These are phyloP conservation scores for Rhynchosporium graminicola DNA, from an alignment of 2,329 filamentous ascomycete genomes.

Conservation along the genomic window DNA sequence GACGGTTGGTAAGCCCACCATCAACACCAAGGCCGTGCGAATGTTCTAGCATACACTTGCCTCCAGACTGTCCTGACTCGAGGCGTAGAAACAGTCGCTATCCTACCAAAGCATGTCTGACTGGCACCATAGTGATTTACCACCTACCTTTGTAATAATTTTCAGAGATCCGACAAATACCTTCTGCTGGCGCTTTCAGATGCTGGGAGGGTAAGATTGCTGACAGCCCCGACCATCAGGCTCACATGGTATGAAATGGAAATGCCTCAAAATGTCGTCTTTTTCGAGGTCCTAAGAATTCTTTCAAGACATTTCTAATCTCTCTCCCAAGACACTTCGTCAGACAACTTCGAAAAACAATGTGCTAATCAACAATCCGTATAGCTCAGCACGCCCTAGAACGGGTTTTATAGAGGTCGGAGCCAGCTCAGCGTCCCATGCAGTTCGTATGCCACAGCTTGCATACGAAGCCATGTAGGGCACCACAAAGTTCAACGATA, in stretches of 20 bases:
- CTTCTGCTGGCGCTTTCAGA: slow-evolving; percentile 17
- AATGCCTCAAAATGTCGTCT: no score
- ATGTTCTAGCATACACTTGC: slow-evolving; percentile 8
- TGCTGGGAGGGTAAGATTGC: slow-evolving; percentile 31
- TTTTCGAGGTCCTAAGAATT: no score
- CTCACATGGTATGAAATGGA: not conserved
- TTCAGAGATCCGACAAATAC: not conserved
- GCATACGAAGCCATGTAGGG: slow-evolving; percentile 18
- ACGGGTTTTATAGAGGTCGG: slow-evolving; percentile 7
- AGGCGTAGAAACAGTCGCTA: slow-evolving; percentile 15
- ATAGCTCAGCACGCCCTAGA: slow-evolving; percentile 6
- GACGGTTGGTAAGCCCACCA: slow-evolving; percentile 23
- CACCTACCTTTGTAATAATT: slow-evolving; percentile 33
- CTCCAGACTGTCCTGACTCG: slow-evolving; percentile 6
- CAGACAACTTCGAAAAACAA: no score
- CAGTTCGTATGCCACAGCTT: slow-evolving; percentile 17
- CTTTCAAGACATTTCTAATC: no score
- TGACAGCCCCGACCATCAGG: slow-evolving; percentile 23
- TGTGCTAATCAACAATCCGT: no score
- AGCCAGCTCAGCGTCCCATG: slow-evolving; percentile 15
- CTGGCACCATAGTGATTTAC: slow-evolving; percentile 40
- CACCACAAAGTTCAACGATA: slow-evolving; percentile 24
- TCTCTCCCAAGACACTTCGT: no score
- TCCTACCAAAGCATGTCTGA: slow-evolving; percentile 33
- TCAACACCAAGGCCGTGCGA: slow-evolving; percentile 18